These are phyloP conservation scores for Madurella mycetomatis DNA, from an alignment of 2,329 filamentous ascomycete genomes.

Conservation along the genomic window DNA sequence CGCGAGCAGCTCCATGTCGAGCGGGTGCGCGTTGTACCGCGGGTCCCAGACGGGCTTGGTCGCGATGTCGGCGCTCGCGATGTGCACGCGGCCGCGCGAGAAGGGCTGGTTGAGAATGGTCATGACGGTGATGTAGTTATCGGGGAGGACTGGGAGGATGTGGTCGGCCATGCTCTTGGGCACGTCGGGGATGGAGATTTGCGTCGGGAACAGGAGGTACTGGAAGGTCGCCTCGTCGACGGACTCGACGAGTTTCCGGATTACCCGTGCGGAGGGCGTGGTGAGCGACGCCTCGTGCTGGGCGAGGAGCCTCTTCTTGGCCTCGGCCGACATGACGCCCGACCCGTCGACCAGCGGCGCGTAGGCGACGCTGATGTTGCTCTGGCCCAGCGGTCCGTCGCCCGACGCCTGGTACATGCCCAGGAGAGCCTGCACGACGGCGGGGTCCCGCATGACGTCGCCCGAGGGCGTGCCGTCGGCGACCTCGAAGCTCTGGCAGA, in stretches of 20 bases:
- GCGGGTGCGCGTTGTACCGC: slow-evolving; percentile 50
- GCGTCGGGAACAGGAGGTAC: slow-evolving; percentile 34
- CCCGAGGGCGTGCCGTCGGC: slow-evolving; percentile 35
- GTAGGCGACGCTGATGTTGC: slow-evolving; percentile 36
- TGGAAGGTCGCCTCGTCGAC: slow-evolving; percentile 31
- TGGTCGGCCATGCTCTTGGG: slow-evolving; percentile 27
- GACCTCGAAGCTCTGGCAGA: slow-evolving; percentile 38
- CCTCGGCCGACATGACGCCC: slow-evolving; percentile 26
- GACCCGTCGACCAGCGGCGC: slow-evolving; percentile 30
- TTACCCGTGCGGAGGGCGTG: slow-evolving; percentile 16
- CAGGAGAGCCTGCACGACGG: slow-evolving; percentile 29
- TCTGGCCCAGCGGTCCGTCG: slow-evolving; percentile 35
- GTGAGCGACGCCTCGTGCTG: slow-evolving; percentile 22
- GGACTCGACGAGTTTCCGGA: slow-evolving; percentile 28
- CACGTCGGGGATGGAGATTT: slow-evolving; percentile 25
- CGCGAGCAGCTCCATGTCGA: slow-evolving; percentile 52
- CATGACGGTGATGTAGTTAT: slow-evolving; percentile 53
- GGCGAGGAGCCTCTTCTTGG: slow-evolving; percentile 26
- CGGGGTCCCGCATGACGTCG: slow-evolving; percentile 34
- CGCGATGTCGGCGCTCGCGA: slow-evolving; percentile 39
- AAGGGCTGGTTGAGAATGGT: slow-evolving; percentile 59
- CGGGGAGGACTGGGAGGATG: slow-evolving; percentile 30
- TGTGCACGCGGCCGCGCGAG: slow-evolving; percentile 56
- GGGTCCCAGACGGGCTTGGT: slow-evolving; percentile 50
- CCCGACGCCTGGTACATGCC: slow-evolving; percentile 34